phyloP scores from a whole-genome alignment of 1,284 basidiomycete genomes.

The Thecaphora thlaspeos region DNA sequence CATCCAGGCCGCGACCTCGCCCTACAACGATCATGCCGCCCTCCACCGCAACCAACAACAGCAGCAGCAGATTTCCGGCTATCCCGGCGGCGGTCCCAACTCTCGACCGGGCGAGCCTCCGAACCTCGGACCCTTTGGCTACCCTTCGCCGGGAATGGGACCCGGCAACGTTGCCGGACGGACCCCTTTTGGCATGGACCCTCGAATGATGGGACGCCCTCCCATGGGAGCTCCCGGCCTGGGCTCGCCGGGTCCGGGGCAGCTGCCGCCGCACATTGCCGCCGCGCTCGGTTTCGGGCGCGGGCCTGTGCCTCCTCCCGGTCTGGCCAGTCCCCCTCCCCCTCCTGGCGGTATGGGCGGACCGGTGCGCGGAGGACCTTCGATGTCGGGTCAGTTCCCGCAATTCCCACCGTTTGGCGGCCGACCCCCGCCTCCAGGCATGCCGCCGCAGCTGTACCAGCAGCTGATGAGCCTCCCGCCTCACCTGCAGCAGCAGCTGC shows the following conservation, averaged over 20 bases:
- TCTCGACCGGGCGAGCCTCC: constrained; percentile 7
- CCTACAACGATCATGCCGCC: not conserved
- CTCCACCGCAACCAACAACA: not conserved
- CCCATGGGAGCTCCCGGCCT: constrained; percentile 31
- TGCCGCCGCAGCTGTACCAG: constrained; percentile 49
- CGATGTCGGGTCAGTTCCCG: too few relatives aligned
- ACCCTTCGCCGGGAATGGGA: too few relatives aligned
- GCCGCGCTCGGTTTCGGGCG: constrained; percentile 24
- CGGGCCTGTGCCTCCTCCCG: constrained; percentile 31
- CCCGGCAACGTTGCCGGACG: too few relatives aligned
- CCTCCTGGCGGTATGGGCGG: constrained; percentile 18
- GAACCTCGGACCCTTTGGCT: constrained; percentile 12
- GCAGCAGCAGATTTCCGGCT: too few relatives aligned
- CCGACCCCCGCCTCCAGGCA: constrained; percentile 27
- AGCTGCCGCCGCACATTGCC: constrained; percentile 44
- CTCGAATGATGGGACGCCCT: constrained; percentile 34
- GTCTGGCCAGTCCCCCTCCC: constrained; percentile 24
- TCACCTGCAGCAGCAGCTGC: constrained; percentile 46
- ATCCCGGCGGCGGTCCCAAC: too few relatives aligned
- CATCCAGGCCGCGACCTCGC: not conserved
- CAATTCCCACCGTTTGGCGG: constrained; percentile 19
- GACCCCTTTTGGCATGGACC: constrained; percentile 35
- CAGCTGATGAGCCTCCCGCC: constrained; percentile 49
- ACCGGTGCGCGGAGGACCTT: too few relatives aligned
- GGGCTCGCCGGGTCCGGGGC: constrained; percentile 6